A percentile compares a stretch with the other conserved stretches of the same genome.
Evolutionary conservation across 148 eudicot species (phyloP).

Genomic region (Pouteria glomerata): DNA sequence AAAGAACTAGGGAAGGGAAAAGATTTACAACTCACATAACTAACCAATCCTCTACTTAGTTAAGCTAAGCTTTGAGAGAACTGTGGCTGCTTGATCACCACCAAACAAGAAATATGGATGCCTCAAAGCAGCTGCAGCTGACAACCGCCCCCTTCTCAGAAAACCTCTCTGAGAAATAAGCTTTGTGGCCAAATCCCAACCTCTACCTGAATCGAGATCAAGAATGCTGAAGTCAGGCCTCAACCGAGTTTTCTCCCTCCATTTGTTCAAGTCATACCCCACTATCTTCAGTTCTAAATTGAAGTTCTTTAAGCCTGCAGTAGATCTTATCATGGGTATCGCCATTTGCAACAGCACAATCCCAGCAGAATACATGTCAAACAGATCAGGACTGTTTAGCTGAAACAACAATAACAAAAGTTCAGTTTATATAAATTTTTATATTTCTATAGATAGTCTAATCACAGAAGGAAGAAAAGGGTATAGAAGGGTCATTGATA

Average conservation of each 20-base stretch:
- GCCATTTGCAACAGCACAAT: conserved; percentile 95
- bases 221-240: conserved; percentile 83
- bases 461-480: too few relatives aligned
- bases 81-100: conserved; percentile 92
- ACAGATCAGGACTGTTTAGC: conserved; percentile 93
- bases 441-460: too few relatives aligned
- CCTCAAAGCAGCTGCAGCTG: conserved; percentile 92
- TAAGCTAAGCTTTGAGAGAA: conserved; percentile 78
- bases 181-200: conserved; percentile 91
- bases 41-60: conserved; percentile 28
- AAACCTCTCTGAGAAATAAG: conserved; percentile 85
- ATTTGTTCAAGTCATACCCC: conserved; percentile 63
- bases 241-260: conserved; percentile 76
- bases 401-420: conserved; percentile 30
- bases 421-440: too few relatives aligned
- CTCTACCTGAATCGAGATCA: conserved; percentile 87
- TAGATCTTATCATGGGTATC: conserved; percentile 68
- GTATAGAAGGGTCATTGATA: too few relatives aligned
- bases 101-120: conserved; percentile 97
- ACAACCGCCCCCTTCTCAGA: conserved; percentile 70
- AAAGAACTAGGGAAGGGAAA: conserved; percentile 1
- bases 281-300: conserved; percentile 60
- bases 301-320: conserved; percentile 78
- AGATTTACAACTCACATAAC: background rate
- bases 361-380: conserved; percentile 96